Evolutionary conservation across 805 yeast genomes (phyloP), one percentile per base, ranked within the genome.

Genomic region (Lipomyces orientalis): DNA sequence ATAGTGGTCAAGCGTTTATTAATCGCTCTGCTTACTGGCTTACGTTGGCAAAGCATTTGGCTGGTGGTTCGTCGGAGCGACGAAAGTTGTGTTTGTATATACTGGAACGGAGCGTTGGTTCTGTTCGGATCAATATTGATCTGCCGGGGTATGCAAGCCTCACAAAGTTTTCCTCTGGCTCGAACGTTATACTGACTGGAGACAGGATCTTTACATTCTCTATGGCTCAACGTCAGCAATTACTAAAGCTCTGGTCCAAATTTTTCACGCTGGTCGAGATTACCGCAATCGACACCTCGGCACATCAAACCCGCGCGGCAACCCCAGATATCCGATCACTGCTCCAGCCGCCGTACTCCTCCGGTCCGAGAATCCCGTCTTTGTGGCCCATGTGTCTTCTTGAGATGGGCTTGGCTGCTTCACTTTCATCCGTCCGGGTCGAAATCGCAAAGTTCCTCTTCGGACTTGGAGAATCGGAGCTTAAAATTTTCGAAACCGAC

Each of bases 211-310:
- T 67, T 35, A 39, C 31, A 14, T 64, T 60, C 19, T 29, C 22
- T 10, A 12, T 29, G 14, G 2, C 29, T 4, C 54, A 25, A 12
- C 56, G 64, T 64, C 22, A 35, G 54, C 61, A 60, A 16, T 80
- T 81, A 54, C 73, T 85, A 22, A 79, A 78, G 5, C 84, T 87
- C 29, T 93, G 97, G 97, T 82, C 85, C 55, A 83, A 90, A 66
- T 93, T 82, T 73, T 81, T 87, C 34, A 90, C 97, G 0, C 78
- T 93, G 14, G 89, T 86, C 73, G 97, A 93, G 74, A 90, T 93
- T 58, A 79, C 91, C 34, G 95, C 92, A 0, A 83, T 93, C 52
- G 97, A 93, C 76, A 87, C 97, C 0, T 90, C 97, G 0, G 79
- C 91, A 73, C 93, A 93, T 73, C 97, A 93, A 77, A 87, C 93